These are phyloP conservation scores for Candida fluviatilis DNA, from an alignment of 805 yeast genomes.

Conservation along the genomic window DNA sequence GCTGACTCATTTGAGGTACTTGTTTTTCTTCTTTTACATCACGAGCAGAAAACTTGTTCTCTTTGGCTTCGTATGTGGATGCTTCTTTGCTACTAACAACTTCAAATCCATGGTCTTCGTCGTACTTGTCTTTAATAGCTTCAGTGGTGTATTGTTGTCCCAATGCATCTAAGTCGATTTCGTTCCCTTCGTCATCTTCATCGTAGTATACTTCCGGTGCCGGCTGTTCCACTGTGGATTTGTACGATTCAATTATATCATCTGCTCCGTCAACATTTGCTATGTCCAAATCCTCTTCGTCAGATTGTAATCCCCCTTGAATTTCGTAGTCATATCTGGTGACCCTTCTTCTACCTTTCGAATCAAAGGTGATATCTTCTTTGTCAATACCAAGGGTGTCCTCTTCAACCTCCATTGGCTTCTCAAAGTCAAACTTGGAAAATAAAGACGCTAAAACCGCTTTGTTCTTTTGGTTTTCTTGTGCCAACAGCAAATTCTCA, in stretches of 20 bases:
- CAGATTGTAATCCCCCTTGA: conserved; percentile 20
- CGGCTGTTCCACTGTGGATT: conserved; percentile 18
- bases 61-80: conserved; percentile 1
- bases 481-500: conserved; percentile 11
- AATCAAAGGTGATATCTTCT: conserved; percentile 32
- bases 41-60: too few species aligned
- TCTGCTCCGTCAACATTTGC: conserved; percentile 16
- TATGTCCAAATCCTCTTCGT: conserved; percentile 14
- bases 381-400: conserved; percentile 27
- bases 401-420: conserved; percentile 33
- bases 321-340: conserved; percentile 31
- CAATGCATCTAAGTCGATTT: conserved; percentile 28
- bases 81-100: conserved; percentile 3
- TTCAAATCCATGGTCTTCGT: conserved; percentile 19
- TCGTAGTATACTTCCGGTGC: conserved; percentile 28
- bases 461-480: conserved; percentile 25
- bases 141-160: conserved; percentile 24
- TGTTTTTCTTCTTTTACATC: conserved; percentile 12
- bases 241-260: conserved; percentile 20
- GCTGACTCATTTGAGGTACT: conserved; percentile 18
- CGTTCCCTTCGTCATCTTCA: conserved; percentile 40
- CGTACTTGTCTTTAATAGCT: conserved; percentile 21
- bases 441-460: conserved; percentile 33
- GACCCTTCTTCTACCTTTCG: conserved; percentile 33
- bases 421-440: conserved; percentile 29